Percentiles rank a stretch among this genome's conserved stretches.
These are phyloP conservation scores for Laguncularia racemosa DNA, from an alignment of 345 rosid genomes.

Conservation along the genomic window DNA sequence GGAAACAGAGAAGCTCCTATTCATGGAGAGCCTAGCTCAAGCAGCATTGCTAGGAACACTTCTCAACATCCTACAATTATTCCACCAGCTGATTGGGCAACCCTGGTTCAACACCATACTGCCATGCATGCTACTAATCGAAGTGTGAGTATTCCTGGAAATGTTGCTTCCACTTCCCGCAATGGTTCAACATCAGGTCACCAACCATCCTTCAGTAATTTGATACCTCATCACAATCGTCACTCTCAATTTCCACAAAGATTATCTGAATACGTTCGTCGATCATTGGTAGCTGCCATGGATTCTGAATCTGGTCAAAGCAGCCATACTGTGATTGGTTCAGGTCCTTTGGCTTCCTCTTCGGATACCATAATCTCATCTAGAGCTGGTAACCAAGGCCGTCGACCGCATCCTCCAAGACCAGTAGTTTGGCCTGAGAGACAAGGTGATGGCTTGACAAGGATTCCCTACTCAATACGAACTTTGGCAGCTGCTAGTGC, in stretches of 20 bases:
- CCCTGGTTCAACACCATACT: constrained; percentile 27
- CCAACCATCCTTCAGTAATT: constrained; percentile 38
- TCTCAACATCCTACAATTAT: constrained; percentile 45
- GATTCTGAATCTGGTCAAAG: constrained; percentile 41
- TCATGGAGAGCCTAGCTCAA: constrained; percentile 32
- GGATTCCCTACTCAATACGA: constrained; percentile 48
- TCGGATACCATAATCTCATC: constrained; percentile 42
- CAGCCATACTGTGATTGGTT: constrained; percentile 24
- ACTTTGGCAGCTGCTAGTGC: constrained; percentile 48
- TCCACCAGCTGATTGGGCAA: constrained; percentile 42
- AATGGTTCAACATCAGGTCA: constrained; percentile 37
- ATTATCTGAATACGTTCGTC: constrained; percentile 57
- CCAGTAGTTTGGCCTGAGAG: constrained; percentile 47
- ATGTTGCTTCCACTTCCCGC: constrained; percentile 41
- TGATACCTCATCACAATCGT: constrained; percentile 43
- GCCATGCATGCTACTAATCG: constrained; percentile 25
- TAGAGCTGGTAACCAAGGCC: constrained; percentile 39
- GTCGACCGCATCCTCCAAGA: constrained; percentile 45
- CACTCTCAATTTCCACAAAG: constrained; percentile 47
- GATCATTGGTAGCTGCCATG: constrained; percentile 54
- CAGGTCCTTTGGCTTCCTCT: constrained; percentile 30
- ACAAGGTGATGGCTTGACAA: constrained; percentile 46
- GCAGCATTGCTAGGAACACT: constrained; percentile 30
- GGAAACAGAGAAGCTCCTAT: constrained; percentile 28
- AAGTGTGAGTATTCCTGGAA: constrained; percentile 34